phyloP scores from a whole-genome alignment of 2,329 filamentous ascomycete genomes.

The Ceratocystis albifundus region DNA sequence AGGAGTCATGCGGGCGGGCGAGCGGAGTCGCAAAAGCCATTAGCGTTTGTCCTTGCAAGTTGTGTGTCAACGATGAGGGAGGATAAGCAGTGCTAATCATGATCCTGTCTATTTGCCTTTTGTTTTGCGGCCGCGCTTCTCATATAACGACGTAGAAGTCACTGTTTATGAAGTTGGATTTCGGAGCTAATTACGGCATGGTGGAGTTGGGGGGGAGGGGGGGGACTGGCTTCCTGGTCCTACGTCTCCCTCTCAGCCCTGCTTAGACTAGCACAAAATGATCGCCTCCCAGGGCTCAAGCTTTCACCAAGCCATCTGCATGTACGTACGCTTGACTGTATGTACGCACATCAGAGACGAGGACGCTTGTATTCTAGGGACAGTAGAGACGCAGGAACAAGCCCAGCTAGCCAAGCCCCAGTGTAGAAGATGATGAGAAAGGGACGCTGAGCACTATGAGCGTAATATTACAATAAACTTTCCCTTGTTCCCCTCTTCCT shows the following conservation, averaged over 20 bases:
- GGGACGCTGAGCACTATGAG: neutral
- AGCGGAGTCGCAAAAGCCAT: neutral
- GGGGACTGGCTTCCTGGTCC: neutral
- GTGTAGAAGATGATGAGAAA: neutral
- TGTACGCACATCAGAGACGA: neutral
- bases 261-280: neutral
- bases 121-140: neutral
- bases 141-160: neutral
- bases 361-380: neutral
- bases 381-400: neutral
- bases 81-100: neutral
- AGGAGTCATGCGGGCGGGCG: neutral
- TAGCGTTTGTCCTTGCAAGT: neutral
- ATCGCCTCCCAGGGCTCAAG: neutral
- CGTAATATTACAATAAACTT: constrained; percentile 5
- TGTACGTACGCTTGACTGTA: neutral
- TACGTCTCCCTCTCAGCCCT: neutral
- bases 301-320: neutral
- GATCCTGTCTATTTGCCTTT: neutral
- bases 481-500: neutral
- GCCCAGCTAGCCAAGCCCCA: neutral
- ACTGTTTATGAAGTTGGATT: neutral
- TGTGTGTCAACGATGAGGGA: neutral
- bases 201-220: too few species aligned
- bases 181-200: neutral